Conservation (phyloP, 768 basidiomycete genomes). For the Leccinum longicurvipes region DNA sequence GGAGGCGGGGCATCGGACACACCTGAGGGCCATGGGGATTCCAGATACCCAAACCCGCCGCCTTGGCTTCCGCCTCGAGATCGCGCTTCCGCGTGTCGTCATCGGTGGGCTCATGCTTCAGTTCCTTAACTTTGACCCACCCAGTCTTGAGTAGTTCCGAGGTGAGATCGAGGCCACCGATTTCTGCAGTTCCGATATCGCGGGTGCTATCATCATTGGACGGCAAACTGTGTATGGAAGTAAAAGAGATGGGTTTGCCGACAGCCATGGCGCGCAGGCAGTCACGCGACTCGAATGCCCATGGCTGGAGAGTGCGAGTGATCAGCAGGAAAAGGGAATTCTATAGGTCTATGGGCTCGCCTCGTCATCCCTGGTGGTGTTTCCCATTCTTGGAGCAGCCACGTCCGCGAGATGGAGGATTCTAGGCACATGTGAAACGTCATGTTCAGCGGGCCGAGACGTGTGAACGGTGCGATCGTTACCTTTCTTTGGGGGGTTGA, state of each 20-base stretch:
- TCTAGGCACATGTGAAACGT: constrained; percentile 44
- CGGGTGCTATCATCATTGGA: constrained; percentile 72
- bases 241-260: constrained; percentile 88
- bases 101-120: constrained; percentile 77
- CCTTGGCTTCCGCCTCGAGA: constrained; percentile 72
- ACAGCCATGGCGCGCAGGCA: constrained; percentile 82
- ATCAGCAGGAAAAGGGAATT: not conserved
- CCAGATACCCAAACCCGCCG: constrained; percentile 81
- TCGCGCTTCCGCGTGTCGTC: constrained; percentile 72
- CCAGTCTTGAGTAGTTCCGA: constrained; percentile 79
- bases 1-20: constrained; percentile 1
- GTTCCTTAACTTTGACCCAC: constrained; percentile 92
- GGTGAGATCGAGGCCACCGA: constrained; percentile 68
- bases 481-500: constrained; percentile 90
- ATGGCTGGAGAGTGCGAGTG: constrained; percentile 48
- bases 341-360: constrained; percentile 35
- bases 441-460: constrained; percentile 2
- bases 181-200: constrained; percentile 75
- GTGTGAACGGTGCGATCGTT: constrained; percentile 13
- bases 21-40: constrained; percentile 77
- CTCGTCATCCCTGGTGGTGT: constrained; percentile 83
- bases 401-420: constrained; percentile 89
- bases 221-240: constrained; percentile 75
- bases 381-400: constrained; percentile 80
- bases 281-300: constrained; percentile 92